Percentiles rank a stretch among this genome's conserved stretches.
phyloP scores from a whole-genome alignment of 2,329 filamentous ascomycete genomes.

The Neofusicoccum cordaticola region DNA sequence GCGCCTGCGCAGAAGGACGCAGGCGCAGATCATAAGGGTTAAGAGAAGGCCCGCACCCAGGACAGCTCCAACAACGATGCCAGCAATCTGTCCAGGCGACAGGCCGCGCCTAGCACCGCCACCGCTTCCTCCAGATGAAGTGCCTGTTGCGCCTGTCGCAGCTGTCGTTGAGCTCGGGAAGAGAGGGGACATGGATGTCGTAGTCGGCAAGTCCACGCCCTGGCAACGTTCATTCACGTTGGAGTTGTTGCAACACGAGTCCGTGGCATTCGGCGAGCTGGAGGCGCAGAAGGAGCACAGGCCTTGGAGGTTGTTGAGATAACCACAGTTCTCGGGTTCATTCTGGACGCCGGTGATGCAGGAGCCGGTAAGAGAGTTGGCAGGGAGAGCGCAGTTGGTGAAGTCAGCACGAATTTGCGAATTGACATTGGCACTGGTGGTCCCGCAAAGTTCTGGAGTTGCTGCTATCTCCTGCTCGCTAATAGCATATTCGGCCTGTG shows the following conservation, averaged over 20 bases:
- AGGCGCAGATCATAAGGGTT: slow-evolving; percentile 58
- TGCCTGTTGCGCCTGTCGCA: slow-evolving; percentile 31
- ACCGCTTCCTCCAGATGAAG: slow-evolving; percentile 30
- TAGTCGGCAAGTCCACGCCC: slow-evolving; percentile 73
- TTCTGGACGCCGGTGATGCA: slow-evolving; percentile 79
- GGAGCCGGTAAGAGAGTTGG: slow-evolving; percentile 68
- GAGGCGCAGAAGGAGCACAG: slow-evolving; percentile 83
- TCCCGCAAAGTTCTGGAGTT: slow-evolving; percentile 69
- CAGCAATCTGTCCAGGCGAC: slow-evolving; percentile 85
- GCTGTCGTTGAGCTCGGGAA: slow-evolving; percentile 63
- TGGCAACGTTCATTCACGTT: slow-evolving; percentile 71
- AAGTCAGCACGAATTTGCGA: slow-evolving; percentile 88
- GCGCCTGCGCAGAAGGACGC: slow-evolving; percentile 58
- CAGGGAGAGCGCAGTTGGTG: slow-evolving; percentile 79
- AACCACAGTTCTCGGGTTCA: slow-evolving; percentile 85
- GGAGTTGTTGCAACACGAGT: slow-evolving; percentile 88
- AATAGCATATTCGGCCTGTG: slow-evolving; percentile 73
- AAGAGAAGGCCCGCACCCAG: slow-evolving; percentile 68
- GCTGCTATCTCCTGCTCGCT: slow-evolving; percentile 84
- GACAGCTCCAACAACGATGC: slow-evolving; percentile 80
- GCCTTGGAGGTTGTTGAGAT: slow-evolving; percentile 65
- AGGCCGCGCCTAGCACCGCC: slow-evolving; percentile 49
- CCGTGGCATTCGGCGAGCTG: slow-evolving; percentile 85
- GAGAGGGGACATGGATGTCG: slow-evolving; percentile 58
- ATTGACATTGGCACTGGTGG: slow-evolving; percentile 62